Conservation (phyloP, 2,329 filamentous ascomycete genomes). For the Cladophialophora carrionii region DNA sequence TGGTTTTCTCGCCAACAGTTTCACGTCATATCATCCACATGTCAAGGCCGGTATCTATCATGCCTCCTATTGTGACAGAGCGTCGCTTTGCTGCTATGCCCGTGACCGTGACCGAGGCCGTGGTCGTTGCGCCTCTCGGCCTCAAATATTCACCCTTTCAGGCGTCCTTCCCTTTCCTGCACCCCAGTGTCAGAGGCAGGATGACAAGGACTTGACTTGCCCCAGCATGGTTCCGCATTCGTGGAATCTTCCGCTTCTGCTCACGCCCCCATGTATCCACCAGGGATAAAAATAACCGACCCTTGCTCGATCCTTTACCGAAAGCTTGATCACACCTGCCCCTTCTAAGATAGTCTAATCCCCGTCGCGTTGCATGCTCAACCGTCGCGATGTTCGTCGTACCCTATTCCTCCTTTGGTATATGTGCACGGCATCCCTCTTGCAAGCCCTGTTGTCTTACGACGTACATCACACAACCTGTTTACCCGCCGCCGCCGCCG, state of each 20-base stretch:
- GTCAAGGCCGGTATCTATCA: background rate
- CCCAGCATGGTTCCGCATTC: background rate
- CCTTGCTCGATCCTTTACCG: background rate
- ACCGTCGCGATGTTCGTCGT: background rate
- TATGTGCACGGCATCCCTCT: background rate
- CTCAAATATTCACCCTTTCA: background rate
- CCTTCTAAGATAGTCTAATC: background rate
- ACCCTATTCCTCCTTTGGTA: background rate
- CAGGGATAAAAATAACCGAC: background rate
- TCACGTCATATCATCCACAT: background rate
- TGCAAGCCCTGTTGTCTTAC: background rate
- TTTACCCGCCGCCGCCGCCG: background rate
- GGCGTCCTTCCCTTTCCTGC: background rate
- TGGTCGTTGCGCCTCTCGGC: no score
- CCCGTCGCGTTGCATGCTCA: background rate
- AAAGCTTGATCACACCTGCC: conserved; percentile 1
- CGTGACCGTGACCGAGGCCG: background rate
- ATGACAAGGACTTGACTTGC: background rate
- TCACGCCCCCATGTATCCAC: background rate
- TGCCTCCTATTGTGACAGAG: background rate
- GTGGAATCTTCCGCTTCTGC: background rate
- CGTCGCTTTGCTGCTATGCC: no score
- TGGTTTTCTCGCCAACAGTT: background rate
- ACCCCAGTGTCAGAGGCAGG: background rate
- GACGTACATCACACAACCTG: background rate